Evolutionary conservation across 2,329 filamentous ascomycete species (phyloP).

Genomic region (Aspergillus floridensis): DNA sequence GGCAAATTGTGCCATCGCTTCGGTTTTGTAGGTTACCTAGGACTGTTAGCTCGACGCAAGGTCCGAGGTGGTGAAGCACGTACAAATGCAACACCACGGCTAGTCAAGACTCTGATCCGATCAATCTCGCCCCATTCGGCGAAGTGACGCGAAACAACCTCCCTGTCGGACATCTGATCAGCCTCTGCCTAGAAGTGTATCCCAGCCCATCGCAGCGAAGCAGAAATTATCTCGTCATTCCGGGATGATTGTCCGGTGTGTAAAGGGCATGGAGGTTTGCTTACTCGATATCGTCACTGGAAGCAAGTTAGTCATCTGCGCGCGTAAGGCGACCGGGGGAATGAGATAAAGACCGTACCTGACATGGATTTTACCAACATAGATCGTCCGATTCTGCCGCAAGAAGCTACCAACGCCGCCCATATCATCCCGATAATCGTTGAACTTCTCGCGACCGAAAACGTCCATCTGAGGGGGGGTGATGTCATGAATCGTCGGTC

Average conservation of each 20-base stretch:
- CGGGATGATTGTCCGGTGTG: background rate
- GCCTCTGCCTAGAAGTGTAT: background rate
- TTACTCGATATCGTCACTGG: background rate
- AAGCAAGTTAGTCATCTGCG: background rate
- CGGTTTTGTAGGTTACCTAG: conserved; percentile 78
- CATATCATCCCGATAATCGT: conserved; percentile 96
- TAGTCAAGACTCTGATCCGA: conserved; percentile 81
- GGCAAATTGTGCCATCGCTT: conserved; percentile 85
- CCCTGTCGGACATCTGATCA: conserved; percentile 36
- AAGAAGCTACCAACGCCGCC: conserved; percentile 92
- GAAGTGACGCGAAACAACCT: conserved; percentile 91
- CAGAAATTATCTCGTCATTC: background rate
- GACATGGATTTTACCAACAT: conserved; percentile 90
- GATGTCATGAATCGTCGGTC: conserved; percentile 82
- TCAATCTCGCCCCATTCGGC: conserved; percentile 96
- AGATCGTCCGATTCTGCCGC: conserved; percentile 90
- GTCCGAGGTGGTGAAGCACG: background rate
- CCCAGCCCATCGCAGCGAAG: background rate
- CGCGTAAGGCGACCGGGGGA: background rate
- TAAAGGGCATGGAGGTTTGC: background rate
- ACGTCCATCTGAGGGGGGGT: conserved; percentile 95
- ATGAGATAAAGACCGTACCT: conserved; percentile 86
- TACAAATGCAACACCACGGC: conserved; percentile 81
- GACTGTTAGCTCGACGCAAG: background rate
- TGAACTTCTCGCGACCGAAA: conserved; percentile 89